Evolutionary conservation across 495 filamentous ascomycete species (phyloP), one percentile per base, ranked within the genome.

Genomic region (Lophiotrema nucula): DNA sequence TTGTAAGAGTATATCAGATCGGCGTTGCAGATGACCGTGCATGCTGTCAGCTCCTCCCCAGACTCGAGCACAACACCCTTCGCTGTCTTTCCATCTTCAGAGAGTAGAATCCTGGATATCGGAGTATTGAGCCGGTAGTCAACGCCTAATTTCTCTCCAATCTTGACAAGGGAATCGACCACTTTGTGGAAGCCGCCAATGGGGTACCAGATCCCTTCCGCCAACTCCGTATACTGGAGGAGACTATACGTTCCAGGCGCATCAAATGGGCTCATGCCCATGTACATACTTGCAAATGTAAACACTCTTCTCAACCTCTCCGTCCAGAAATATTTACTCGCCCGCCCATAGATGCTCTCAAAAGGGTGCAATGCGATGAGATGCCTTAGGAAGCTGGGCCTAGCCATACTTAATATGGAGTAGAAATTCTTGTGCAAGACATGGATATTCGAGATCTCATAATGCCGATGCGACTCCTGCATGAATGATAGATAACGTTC

Each of bases 261-360:
- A 53, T 87, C 83, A 68, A 83, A 88, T 1, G 86, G 86, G 56
- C 74, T 79, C 86, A 89, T 89, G 0, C 86, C 86, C 77, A 88
- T 83, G 63, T 89, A 89, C 86, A 88, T 89, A 56, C 82, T 87
- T 25, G 81, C 83, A 67, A 88, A 88, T 10, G 85, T 88, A 62
- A 88, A 87, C 0, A 83, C 83, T 13, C 85, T 69, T 42, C 84
- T 72, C 66, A 88, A 65, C 53, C 84, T 72, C 62, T 88, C 84
- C 1, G 83, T 84, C 71, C 74, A 79, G 67, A 88, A 88, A 64
- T 87, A 88, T 47, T 72, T 77, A 15, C 76, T 68, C 16, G 83
- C 77, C 18, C 85, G 73, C 12, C 67, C 71, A 69, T 80, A 88
- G 10, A 86, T 81, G 62, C 75, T 84, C 62, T 86, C 79, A 52